phyloP scores from a whole-genome alignment of 805 yeast species.

The Nakazawaea pomicola region DNA sequence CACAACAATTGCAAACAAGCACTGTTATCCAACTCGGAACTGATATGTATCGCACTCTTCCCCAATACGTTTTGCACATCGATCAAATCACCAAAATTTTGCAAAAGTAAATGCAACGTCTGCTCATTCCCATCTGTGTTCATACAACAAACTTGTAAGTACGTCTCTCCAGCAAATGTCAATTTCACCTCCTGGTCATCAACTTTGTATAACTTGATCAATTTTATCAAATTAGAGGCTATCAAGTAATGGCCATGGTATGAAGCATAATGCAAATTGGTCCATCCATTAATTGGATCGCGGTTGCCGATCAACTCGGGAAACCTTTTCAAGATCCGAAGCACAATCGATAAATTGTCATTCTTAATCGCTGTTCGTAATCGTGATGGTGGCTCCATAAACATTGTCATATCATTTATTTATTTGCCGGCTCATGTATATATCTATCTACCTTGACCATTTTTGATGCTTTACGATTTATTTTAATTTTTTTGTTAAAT shows the following conservation, averaged over 20 bases:
- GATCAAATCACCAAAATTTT: conserved; percentile 52
- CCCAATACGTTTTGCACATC: conserved; percentile 44
- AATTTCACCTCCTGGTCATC: conserved; percentile 27
- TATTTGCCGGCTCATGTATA: too few species aligned
- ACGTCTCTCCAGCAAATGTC: conserved; percentile 55
- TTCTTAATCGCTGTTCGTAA: conserved; percentile 63
- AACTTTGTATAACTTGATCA: conserved; percentile 10
- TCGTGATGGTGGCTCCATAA: conserved; percentile 60
- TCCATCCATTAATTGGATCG: conserved; percentile 75
- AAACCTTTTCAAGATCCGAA: conserved; percentile 58
- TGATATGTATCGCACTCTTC: conserved; percentile 64
- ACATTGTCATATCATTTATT: too few species aligned
- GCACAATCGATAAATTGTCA: conserved; percentile 60
- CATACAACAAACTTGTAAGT: conserved; percentile 64
- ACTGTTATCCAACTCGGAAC: conserved; percentile 53
- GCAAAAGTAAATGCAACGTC: conserved; percentile 67
- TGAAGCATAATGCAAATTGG: conserved; percentile 77
- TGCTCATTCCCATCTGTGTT: conserved; percentile 47
- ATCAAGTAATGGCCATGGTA: conserved; percentile 65
- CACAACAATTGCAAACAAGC: conserved; percentile 61
- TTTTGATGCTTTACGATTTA: too few species aligned
- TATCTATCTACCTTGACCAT: too few species aligned
- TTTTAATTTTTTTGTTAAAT: too few species aligned
- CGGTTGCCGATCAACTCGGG: conserved; percentile 67
- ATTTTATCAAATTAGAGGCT: conserved; percentile 21